Evolutionary conservation across 1,139 yeast species (phyloP).

Genomic region (Suhomyces bribrorum): DNA sequence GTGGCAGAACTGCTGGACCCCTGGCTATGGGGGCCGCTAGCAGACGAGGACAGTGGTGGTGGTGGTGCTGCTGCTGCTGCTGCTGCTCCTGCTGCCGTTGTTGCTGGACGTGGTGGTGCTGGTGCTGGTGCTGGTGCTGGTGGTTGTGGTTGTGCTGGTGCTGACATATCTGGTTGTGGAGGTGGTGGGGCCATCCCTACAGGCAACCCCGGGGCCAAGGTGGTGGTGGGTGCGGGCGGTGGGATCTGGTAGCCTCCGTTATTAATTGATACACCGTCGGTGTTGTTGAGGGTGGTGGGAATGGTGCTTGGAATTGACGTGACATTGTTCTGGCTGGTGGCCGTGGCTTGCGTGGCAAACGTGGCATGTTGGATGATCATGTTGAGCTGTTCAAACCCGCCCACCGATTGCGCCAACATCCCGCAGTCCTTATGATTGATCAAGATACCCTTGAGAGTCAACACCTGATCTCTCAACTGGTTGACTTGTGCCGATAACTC

Average conservation of each 20-base stretch:
- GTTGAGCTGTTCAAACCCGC: slow-evolving; percentile 40
- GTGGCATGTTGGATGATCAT: slow-evolving; percentile 35
- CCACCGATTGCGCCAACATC: slow-evolving; percentile 34
- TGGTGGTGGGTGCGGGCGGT: slow-evolving; percentile 12
- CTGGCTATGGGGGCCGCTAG: not conserved
- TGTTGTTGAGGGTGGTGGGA: slow-evolving; percentile 31
- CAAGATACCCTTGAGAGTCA: slow-evolving; percentile 45
- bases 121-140: slow-evolving; percentile 1
- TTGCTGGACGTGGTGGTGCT: slow-evolving; percentile 2
- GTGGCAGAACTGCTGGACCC: slow-evolving; percentile 15
- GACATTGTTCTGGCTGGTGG: slow-evolving; percentile 19
- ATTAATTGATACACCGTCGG: slow-evolving; percentile 4
- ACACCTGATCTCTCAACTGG: slow-evolving; percentile 60
- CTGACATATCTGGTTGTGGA: not conserved
- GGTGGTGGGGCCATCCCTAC: slow-evolving; percentile 4
- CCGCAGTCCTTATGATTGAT: slow-evolving; percentile 44
- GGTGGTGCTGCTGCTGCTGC: slow-evolving; percentile 5
- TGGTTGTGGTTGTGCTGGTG: slow-evolving; percentile 1
- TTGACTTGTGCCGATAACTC: slow-evolving; percentile 61
- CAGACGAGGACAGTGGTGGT: too few species aligned
- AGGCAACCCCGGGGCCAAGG: slow-evolving; percentile 10
- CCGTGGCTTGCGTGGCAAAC: slow-evolving; percentile 27
- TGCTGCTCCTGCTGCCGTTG: not conserved
- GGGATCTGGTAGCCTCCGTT: slow-evolving; percentile 7
- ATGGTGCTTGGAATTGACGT: slow-evolving; percentile 35